A percentile compares a stretch with the other conserved stretches of the same genome.
phyloP scores from a whole-genome alignment of 495 filamentous ascomycete species.

The Chaetomium fimeti region DNA sequence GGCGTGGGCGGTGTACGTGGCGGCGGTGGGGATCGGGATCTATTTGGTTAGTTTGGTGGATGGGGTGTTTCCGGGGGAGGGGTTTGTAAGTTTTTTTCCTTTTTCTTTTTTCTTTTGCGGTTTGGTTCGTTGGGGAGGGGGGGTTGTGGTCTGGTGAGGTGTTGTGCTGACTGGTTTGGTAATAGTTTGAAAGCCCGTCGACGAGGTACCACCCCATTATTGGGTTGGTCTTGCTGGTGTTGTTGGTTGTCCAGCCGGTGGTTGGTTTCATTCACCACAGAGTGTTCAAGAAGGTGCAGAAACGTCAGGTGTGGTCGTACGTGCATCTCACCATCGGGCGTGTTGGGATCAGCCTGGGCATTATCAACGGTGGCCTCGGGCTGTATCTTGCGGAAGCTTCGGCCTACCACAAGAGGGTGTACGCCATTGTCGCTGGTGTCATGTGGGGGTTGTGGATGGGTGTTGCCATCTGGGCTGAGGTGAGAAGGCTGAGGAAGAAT shows the following conservation, averaged over 20 bases:
- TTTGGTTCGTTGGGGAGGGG: background rate
- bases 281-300: conserved; percentile 44
- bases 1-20: conserved; percentile 49
- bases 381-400: conserved; percentile 46
- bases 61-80: conserved; percentile 17
- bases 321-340: conserved; percentile 66
- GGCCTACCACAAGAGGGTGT: conserved; percentile 30
- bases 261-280: conserved; percentile 64
- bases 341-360: conserved; percentile 55
- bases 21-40: conserved; percentile 62
- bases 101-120: background rate
- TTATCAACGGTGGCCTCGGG: conserved; percentile 69
- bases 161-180: background rate
- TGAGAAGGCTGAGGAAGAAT: conserved; percentile 18
- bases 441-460: conserved; percentile 39
- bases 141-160: no score
- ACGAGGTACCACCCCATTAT: conserved; percentile 52
- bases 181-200: conserved; percentile 25
- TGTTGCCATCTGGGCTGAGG: conserved; percentile 27
- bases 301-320: conserved; percentile 53
- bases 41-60: conserved; percentile 41
- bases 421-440: conserved; percentile 38
- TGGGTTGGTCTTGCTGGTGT: conserved; percentile 56
- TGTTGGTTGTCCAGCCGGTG: conserved; percentile 58
- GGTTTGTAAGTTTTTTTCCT: conserved; percentile 23